These are phyloP conservation scores for Cercophora scortea DNA, from an alignment of 495 filamentous ascomycete genomes.

Conservation along the genomic window DNA sequence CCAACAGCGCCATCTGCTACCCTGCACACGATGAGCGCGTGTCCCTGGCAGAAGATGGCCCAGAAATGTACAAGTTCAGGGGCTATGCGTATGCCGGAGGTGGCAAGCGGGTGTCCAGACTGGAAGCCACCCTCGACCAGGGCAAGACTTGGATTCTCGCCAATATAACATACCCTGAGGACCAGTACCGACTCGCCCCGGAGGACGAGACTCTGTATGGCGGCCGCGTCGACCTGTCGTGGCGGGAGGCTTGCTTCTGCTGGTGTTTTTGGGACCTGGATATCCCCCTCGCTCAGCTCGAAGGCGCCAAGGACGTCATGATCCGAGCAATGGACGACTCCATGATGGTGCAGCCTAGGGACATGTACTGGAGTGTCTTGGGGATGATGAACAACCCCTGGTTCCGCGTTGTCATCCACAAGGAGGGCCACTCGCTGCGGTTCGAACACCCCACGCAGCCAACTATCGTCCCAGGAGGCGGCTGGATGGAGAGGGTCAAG, in stretches of 20 bases:
- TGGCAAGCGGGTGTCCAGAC: slow-evolving; percentile 73
- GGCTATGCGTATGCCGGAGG: slow-evolving; percentile 92
- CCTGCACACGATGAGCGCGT: slow-evolving; percentile 75
- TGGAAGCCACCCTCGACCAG: slow-evolving; percentile 81
- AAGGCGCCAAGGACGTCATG: slow-evolving; percentile 61
- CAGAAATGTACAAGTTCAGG: slow-evolving; percentile 53
- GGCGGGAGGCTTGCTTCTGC: slow-evolving; percentile 77
- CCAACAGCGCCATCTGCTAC: slow-evolving; percentile 77
- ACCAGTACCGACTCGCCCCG: slow-evolving; percentile 64
- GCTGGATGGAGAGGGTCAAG: slow-evolving; percentile 97
- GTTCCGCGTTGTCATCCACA: slow-evolving; percentile 75
- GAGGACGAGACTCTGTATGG: slow-evolving; percentile 63
- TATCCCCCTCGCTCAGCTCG: slow-evolving; percentile 56
- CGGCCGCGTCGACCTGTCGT: slow-evolving; percentile 72
- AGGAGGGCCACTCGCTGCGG: slow-evolving; percentile 56
- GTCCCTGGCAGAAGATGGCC: slow-evolving; percentile 35
- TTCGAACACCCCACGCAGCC: slow-evolving; percentile 94
- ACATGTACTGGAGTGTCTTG: slow-evolving; percentile 96
- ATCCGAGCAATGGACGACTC: slow-evolving; percentile 90
- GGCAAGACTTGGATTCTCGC: slow-evolving; percentile 78
- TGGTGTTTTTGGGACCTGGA: slow-evolving; percentile 91
- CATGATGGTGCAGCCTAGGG: slow-evolving; percentile 78
- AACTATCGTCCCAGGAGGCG: slow-evolving; percentile 68
- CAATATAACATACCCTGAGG: slow-evolving; percentile 77
- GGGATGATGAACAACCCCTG: slow-evolving; percentile 99